Conservation (phyloP, 768 basidiomycete genomes). For the Tephrocybe sp. region DNA sequence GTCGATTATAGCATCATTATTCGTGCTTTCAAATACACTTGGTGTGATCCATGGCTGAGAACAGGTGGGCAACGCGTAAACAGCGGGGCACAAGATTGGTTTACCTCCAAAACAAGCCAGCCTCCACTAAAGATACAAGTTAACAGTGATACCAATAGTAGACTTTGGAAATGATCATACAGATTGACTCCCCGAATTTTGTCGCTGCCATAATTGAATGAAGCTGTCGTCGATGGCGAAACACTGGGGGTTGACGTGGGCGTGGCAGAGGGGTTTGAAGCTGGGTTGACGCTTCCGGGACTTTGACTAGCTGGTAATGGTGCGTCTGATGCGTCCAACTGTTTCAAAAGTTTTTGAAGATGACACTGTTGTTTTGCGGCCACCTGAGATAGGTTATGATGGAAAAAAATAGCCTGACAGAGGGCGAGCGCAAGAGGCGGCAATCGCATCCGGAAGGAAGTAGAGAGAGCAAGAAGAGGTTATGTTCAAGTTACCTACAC, state of each 20-base stretch:
- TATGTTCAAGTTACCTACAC: neutral
- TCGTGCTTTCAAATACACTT: constrained; percentile 63
- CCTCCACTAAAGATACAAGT: constrained; percentile 41
- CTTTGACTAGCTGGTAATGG: constrained; percentile 1
- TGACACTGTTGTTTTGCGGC: constrained; percentile 31
- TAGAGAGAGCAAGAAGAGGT: neutral
- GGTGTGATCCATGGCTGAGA: constrained; percentile 76
- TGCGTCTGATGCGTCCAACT: neutral
- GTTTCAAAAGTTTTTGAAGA: constrained; percentile 5
- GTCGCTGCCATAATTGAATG: constrained; percentile 42
- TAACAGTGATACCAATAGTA: neutral
- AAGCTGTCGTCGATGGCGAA: constrained; percentile 15
- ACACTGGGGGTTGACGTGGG: neutral
- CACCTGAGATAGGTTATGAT: constrained; percentile 8
- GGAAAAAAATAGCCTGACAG: constrained; percentile 15
- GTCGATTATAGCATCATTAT: constrained; percentile 53
- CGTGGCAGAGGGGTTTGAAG: constrained; percentile 4
- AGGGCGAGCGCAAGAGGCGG: constrained; percentile 19
- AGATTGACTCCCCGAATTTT: constrained; percentile 60
- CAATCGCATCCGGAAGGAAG: constrained; percentile 13
- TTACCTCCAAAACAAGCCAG: constrained; percentile 61
- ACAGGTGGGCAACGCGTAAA: neutral
- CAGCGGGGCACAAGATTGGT: neutral
- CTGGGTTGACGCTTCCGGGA: constrained; percentile 3
- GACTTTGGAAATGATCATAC: constrained; percentile 30